A percentile compares a stretch with the other conserved stretches of the same genome.
Evolutionary conservation across 2,329 filamentous ascomycete genomes (phyloP).

Genomic region (Macrophomina tecta): DNA sequence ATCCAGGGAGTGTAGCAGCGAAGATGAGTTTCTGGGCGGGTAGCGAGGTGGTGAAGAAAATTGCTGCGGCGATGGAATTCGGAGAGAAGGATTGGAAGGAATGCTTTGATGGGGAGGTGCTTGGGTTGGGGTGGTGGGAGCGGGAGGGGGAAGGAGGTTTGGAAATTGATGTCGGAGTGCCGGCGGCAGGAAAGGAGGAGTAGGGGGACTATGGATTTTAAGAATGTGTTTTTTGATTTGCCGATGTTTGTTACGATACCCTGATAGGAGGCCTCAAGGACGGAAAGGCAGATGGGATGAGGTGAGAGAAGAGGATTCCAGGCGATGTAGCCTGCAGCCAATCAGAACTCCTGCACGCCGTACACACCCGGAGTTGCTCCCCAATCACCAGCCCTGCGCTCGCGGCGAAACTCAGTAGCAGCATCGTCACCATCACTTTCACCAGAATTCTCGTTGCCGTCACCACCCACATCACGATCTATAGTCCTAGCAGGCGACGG

Average conservation of each 20-base stretch:
- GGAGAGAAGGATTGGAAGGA: background rate
- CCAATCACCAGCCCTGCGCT: too few species aligned
- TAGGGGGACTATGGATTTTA: background rate
- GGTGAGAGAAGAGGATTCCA: background rate
- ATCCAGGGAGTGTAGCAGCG: background rate
- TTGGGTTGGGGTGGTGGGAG: background rate
- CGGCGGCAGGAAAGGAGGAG: background rate
- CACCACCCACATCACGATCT: too few species aligned
- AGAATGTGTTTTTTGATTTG: too few species aligned
- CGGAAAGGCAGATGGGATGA: too few species aligned
- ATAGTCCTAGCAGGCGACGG: too few species aligned
- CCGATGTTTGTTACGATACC: too few species aligned
- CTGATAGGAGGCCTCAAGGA: too few species aligned
- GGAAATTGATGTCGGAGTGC: background rate
- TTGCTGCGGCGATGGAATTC: background rate
- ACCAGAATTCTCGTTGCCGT: too few species aligned
- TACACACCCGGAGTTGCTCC: background rate
- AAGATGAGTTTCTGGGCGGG: background rate
- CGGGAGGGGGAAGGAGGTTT: background rate
- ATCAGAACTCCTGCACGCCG: background rate
- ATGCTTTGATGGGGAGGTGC: background rate
- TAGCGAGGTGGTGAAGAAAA: background rate
- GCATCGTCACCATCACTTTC: too few species aligned
- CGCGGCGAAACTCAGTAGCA: too few species aligned
- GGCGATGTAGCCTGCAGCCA: background rate